Conservation (phyloP, 2,329 filamentous ascomycete genomes). For the Aspergillus melleus region DNA sequence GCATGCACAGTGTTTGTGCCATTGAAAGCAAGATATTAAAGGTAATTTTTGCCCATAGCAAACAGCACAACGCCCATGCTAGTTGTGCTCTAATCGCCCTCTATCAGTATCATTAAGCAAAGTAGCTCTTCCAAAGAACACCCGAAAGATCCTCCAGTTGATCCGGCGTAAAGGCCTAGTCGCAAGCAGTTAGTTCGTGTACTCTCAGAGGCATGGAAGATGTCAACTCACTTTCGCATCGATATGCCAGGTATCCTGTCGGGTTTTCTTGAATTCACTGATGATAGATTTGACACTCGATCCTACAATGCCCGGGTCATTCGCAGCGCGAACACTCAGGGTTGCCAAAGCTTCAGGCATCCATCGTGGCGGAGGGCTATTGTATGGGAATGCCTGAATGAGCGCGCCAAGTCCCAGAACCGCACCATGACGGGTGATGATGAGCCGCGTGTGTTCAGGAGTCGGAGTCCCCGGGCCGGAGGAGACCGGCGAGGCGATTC, state of each 20-base stretch:
- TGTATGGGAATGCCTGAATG: slow-evolving; percentile 94
- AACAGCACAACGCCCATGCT: neutral
- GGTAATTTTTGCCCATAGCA: neutral
- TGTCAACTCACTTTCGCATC: slow-evolving; percentile 80
- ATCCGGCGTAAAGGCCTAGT: slow-evolving; percentile 77
- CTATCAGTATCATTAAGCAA: slow-evolving; percentile 61
- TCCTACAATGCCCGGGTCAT: slow-evolving; percentile 86
- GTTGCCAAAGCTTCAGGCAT: slow-evolving; percentile 89
- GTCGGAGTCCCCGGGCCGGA: slow-evolving; percentile 50
- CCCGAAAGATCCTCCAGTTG: slow-evolving; percentile 94
- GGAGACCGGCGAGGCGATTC: slow-evolving; percentile 43
- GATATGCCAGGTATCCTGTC: slow-evolving; percentile 97
- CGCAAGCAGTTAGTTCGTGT: slow-evolving; percentile 3
- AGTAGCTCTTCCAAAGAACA: slow-evolving; percentile 99
- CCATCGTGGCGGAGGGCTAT: slow-evolving; percentile 87
- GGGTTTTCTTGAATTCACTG: slow-evolving; percentile 98
- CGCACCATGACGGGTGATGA: slow-evolving; percentile 82
- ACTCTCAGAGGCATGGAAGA: neutral
- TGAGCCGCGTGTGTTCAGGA: slow-evolving; percentile 65
- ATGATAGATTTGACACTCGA: slow-evolving; percentile 93
- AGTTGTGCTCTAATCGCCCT: neutral
- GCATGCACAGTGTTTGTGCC: neutral
- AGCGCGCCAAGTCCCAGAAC: slow-evolving; percentile 88
- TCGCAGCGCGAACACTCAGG: slow-evolving; percentile 79
- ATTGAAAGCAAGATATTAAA: neutral